Evolutionary conservation across 371 early-diverging fungal genomes (phyloP).

Genomic region (Rhizopus stolonifer): DNA sequence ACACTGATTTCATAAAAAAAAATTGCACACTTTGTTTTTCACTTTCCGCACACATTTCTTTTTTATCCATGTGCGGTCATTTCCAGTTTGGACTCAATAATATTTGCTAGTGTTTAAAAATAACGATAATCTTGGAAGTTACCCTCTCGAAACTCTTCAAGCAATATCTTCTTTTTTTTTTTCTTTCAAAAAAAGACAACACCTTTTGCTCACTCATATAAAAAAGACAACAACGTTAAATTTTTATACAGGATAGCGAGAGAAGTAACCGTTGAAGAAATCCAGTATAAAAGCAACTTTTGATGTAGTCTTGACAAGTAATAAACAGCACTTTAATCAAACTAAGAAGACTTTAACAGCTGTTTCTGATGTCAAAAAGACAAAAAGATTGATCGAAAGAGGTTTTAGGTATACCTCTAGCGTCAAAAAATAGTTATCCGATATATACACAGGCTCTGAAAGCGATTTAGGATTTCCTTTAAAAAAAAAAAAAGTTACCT

Average conservation of each 20-base stretch:
- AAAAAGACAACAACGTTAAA: constrained; percentile 16
- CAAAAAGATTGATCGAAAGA: constrained; percentile 19
- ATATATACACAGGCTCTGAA: constrained; percentile 20
- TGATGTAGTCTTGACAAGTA: constrained; percentile 20
- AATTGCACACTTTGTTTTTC: too few relatives aligned
- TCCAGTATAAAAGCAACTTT: constrained; percentile 16
- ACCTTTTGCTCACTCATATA: constrained; percentile 17
- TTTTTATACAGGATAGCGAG: constrained; percentile 19
- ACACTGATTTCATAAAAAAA: too few relatives aligned
- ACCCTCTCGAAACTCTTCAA: constrained; percentile 17
- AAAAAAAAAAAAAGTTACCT: constrained; percentile 22
- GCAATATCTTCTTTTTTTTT: constrained; percentile 23
- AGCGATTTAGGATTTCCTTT: constrained; percentile 23
- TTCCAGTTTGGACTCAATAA: constrained; percentile 14
- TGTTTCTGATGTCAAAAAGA: constrained; percentile 20
- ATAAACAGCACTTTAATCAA: constrained; percentile 16
- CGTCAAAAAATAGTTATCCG: constrained; percentile 18
- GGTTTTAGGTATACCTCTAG: constrained; percentile 18
- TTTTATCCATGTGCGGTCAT: too few relatives aligned
- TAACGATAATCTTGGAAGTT: constrained; percentile 19
- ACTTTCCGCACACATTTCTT: too few relatives aligned
- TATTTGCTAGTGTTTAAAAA: constrained; percentile 16
- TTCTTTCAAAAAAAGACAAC: constrained; percentile 19
- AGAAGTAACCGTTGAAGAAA: constrained; percentile 22
- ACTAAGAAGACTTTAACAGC: constrained; percentile 21